These are phyloP conservation scores for Boletellus ananiceps DNA, from an alignment of 768 basidiomycete species.

Conservation along the genomic window DNA sequence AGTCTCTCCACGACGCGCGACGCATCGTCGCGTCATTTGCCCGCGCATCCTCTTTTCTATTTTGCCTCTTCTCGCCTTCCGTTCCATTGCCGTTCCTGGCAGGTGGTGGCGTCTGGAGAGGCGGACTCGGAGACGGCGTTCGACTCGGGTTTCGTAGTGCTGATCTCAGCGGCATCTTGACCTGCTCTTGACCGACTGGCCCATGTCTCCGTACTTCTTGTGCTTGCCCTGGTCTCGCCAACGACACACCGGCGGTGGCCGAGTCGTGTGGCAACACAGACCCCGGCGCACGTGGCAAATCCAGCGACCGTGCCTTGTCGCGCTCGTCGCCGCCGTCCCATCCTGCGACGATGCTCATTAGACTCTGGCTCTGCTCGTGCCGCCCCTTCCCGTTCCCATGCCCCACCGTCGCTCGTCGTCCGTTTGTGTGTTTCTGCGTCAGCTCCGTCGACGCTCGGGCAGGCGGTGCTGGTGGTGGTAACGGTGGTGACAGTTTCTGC, in stretches of 20 bases:
- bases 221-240: neutral
- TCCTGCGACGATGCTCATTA: constrained; percentile 69
- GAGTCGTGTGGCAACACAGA: constrained; percentile 2
- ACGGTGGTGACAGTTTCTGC: neutral
- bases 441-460: neutral
- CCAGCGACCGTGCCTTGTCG: constrained; percentile 18
- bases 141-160: constrained; percentile 54
- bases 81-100: no score
- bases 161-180: constrained; percentile 54
- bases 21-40: neutral
- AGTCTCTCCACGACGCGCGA: constrained; percentile 12
- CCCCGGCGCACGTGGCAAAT: constrained; percentile 20
- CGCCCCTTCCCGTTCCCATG: neutral
- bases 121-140: constrained; percentile 43
- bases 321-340: constrained; percentile 23
- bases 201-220: neutral
- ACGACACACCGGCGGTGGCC: no score
- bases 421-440: neutral
- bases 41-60: no score
- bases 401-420: neutral
- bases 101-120: no score
- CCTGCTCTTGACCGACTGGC: constrained; percentile 1
- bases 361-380: constrained; percentile 28
- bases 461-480: no score
- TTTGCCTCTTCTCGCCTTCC: no score